Conservation (phyloP, 495 filamentous ascomycete genomes). For the Penicillium herquei region DNA sequence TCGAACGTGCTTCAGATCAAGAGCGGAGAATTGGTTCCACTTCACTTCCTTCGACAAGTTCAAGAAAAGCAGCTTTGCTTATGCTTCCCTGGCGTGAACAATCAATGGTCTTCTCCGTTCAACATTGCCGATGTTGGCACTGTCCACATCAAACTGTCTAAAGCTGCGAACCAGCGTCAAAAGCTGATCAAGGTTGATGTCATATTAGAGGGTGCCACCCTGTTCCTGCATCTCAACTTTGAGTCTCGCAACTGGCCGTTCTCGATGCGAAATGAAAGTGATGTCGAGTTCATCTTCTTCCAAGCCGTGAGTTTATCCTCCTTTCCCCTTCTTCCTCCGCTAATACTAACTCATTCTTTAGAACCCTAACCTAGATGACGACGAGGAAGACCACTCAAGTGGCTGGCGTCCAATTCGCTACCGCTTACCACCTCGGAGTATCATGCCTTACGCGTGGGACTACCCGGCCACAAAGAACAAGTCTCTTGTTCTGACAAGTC, state of each 20-base stretch:
- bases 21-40: conserved; percentile 70
- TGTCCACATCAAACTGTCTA: conserved; percentile 90
- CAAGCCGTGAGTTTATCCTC: conserved; percentile 51
- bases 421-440: conserved; percentile 88
- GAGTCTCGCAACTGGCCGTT: conserved; percentile 97
- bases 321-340: background rate
- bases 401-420: conserved; percentile 90
- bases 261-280: conserved; percentile 96
- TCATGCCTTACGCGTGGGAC: conserved; percentile 99
- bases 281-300: conserved; percentile 92
- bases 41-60: conserved; percentile 80
- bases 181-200: conserved; percentile 84
- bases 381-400: conserved; percentile 70
- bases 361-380: conserved; percentile 75
- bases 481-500: conserved; percentile 77
- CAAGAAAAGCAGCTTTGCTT: conserved; percentile 84
- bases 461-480: conserved; percentile 96
- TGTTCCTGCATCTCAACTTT: conserved; percentile 86
- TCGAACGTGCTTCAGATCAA: conserved; percentile 76
- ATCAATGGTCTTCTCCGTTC: conserved; percentile 97
- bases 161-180: conserved; percentile 76
- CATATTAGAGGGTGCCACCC: conserved; percentile 84
- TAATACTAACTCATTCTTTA: background rate
- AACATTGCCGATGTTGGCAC: conserved; percentile 92
- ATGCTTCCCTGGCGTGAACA: conserved; percentile 92